These are phyloP conservation scores for Pelomyxa schiedti DNA, from an alignment of 78 protist species.

Conservation along the genomic window DNA sequence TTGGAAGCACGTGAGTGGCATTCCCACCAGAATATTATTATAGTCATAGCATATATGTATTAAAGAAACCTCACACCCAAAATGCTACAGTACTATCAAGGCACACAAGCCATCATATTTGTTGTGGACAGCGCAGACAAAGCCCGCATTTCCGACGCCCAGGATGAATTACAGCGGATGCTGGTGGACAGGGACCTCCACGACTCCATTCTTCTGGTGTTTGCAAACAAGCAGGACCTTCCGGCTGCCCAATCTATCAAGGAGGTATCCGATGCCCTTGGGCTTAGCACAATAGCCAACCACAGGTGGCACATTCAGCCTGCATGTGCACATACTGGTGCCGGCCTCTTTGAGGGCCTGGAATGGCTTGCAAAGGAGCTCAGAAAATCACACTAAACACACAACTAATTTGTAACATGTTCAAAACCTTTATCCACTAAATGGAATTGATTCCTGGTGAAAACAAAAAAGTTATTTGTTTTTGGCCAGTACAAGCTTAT, in stretches of 20 bases:
- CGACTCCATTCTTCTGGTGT: slow-evolving; percentile 3
- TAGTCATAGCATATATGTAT: too few species aligned
- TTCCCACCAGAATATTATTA: too few species aligned
- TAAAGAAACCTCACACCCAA: too few species aligned
- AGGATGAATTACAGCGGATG: slow-evolving; percentile 70
- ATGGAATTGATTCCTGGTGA: too few species aligned
- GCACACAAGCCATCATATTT: slow-evolving; percentile 90
- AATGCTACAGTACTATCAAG: slow-evolving; percentile 88
- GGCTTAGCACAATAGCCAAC: slow-evolving; percentile 19
- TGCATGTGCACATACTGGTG: slow-evolving; percentile 2
- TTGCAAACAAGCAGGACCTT: slow-evolving; percentile 19
- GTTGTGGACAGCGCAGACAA: slow-evolving; percentile 81
- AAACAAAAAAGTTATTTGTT: too few species aligned
- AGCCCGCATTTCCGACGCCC: slow-evolving; percentile 71
- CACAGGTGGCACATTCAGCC: slow-evolving; percentile 12
- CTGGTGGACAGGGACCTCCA: slow-evolving; percentile 45
- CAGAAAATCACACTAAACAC: too few species aligned
- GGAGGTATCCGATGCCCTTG: slow-evolving; percentile 9
- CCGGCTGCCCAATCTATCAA: slow-evolving; percentile 36
- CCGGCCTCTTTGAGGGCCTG: slow-evolving; percentile 1
- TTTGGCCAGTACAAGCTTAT: too few species aligned
- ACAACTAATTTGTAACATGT: too few species aligned
- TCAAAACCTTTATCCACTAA: too few species aligned
- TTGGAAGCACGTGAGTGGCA: slow-evolving; percentile 77
- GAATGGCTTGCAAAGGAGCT: slow-evolving; percentile 3